Evolutionary conservation across 2,329 filamentous ascomycete species (phyloP).

Genomic region (Monosporascus sp.): DNA sequence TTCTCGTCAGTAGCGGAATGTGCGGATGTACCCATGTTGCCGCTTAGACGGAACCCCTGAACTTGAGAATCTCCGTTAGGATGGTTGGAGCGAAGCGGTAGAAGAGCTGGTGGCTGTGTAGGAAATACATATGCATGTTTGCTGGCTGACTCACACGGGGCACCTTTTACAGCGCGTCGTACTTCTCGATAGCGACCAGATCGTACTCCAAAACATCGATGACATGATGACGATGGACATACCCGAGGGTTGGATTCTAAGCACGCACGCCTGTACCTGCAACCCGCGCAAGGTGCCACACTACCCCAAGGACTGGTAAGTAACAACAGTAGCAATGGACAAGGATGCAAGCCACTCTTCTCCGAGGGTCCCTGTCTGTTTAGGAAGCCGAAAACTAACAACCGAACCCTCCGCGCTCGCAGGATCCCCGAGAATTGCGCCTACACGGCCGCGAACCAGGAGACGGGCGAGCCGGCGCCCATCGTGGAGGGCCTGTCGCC

Average conservation of each 20-base stretch:
- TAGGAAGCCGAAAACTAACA: too few species aligned
- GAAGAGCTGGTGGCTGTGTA: neutral
- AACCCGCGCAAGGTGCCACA: slow-evolving; percentile 26
- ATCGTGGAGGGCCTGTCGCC: slow-evolving; percentile 20
- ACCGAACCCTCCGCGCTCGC: too few species aligned
- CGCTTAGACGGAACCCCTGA: neutral
- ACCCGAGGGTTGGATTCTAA: slow-evolving; percentile 27
- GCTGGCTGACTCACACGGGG: neutral
- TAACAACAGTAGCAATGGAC: neutral
- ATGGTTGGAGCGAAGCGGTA: too few species aligned
- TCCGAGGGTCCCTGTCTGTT: too few species aligned
- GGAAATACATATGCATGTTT: neutral
- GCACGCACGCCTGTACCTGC: slow-evolving; percentile 27
- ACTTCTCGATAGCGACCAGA: slow-evolving; percentile 28
- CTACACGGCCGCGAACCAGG: slow-evolving; percentile 25
- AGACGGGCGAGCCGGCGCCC: slow-evolving; percentile 20
- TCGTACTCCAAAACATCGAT: slow-evolving; percentile 27
- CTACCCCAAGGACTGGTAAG: slow-evolving; percentile 27
- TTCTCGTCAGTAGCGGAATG: neutral
- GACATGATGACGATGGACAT: slow-evolving; percentile 27
- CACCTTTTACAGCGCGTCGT: slow-evolving; percentile 20
- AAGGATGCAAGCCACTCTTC: too few species aligned
- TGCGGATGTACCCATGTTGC: neutral
- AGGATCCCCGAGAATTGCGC: slow-evolving; percentile 26
- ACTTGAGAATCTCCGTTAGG: neutral